A percentile compares a stretch with the other conserved stretches of the same genome.
Evolutionary conservation across 1,139 yeast species (phyloP).

Genomic region (Scheffersomyces cryptocercus): DNA sequence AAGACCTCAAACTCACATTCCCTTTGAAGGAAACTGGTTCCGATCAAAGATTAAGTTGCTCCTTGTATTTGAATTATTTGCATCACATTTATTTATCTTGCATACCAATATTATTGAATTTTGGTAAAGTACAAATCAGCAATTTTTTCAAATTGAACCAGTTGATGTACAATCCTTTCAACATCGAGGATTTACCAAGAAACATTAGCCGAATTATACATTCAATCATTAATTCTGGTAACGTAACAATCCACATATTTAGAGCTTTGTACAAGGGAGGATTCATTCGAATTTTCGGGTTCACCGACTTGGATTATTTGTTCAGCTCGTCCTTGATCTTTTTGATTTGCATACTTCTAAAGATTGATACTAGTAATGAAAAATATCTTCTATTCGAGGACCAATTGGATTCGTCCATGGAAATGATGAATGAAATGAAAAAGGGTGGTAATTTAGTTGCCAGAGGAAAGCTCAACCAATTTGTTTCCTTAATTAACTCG

Average conservation of each 20-base stretch:
- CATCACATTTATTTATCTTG: conserved; percentile 30
- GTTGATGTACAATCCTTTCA: conserved; percentile 6
- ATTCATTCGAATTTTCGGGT: conserved; percentile 24
- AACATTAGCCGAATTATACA: conserved; percentile 21
- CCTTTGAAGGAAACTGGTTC: conserved; percentile 6
- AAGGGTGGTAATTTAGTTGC: conserved; percentile 26
- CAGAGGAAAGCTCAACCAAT: conserved; percentile 22
- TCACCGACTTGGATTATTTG: conserved; percentile 29
- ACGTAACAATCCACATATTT: conserved; percentile 27
- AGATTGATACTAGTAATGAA: conserved; percentile 9
- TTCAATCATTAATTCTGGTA: conserved; percentile 23
- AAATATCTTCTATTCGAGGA: conserved; percentile 16
- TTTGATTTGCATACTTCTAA: conserved; percentile 22
- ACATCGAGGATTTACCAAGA: conserved; percentile 16
- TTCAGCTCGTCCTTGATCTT: conserved; percentile 23
- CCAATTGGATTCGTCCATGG: conserved; percentile 20
- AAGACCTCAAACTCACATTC: conserved; percentile 16
- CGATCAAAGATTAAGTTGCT: conserved; percentile 21
- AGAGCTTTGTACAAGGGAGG: conserved; percentile 20
- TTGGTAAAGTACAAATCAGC: conserved; percentile 19
- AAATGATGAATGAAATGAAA: conserved; percentile 24
- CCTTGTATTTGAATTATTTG: conserved; percentile 29
- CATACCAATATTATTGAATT: conserved; percentile 27
- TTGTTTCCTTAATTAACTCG: conserved; percentile 15
- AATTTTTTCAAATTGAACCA: conserved; percentile 7